A percentile compares a stretch with the other conserved stretches of the same genome.
phyloP scores from a whole-genome alignment of 257 asterid species.

The Solanum gandarillasii region DNA sequence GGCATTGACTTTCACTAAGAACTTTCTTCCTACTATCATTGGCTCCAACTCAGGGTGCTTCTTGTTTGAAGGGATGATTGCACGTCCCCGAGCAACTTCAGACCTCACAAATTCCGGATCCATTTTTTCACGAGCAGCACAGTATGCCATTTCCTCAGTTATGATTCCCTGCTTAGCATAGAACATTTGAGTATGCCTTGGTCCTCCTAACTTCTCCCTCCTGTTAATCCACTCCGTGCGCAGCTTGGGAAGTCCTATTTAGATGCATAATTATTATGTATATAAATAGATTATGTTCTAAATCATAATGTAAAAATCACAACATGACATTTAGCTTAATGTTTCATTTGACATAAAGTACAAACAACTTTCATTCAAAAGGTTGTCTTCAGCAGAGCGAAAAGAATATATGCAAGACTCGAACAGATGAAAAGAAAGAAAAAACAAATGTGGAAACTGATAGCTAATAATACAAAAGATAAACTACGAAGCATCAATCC shows the following conservation, averaged over 20 bases:
- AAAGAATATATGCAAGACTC: not conserved
- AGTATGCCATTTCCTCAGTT: constrained; percentile 89
- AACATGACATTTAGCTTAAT: not conserved
- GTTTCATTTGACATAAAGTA: not conserved
- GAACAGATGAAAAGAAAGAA: not conserved
- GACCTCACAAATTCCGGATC: constrained; percentile 89
- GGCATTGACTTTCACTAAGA: constrained; percentile 90
- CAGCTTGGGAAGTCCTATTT: constrained; percentile 79
- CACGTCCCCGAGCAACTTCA: constrained; percentile 98
- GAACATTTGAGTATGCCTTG: constrained; percentile 85
- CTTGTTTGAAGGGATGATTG: constrained; percentile 93
- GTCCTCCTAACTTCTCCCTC: constrained; percentile 71
- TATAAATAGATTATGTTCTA: not conserved
- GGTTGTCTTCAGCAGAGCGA: not conserved
- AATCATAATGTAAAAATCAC: not conserved
- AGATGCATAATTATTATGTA: not conserved
- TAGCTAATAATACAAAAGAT: not conserved
- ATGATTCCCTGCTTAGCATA: constrained; percentile 88
- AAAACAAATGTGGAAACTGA: not conserved
- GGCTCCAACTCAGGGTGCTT: constrained; percentile 90
- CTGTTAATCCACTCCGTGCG: constrained; percentile 79
- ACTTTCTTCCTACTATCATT: constrained; percentile 87
- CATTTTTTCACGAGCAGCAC: constrained; percentile 88
- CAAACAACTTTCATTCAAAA: not conserved
- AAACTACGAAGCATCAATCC: not conserved